Evolutionary conservation across 2,329 filamentous ascomycete genomes (phyloP).

Genomic region (Colletotrichum australisinense): DNA sequence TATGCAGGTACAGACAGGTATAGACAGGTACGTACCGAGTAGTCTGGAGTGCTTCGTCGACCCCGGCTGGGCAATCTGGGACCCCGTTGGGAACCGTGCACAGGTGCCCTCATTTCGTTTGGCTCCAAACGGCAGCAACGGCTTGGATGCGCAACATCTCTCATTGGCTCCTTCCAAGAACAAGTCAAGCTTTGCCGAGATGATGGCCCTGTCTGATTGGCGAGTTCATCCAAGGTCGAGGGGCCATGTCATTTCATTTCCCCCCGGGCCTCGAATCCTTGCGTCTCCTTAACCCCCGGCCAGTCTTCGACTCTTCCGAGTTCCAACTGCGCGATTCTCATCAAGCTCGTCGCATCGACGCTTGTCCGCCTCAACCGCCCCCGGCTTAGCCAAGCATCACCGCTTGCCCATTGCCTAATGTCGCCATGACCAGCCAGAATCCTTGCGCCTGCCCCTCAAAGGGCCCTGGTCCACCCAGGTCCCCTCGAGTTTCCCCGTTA

Average conservation of each 20-base stretch:
- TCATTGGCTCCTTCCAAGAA: conserved; percentile 25
- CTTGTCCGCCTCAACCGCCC: background rate
- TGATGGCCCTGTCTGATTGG: conserved; percentile 33
- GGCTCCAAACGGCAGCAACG: conserved; percentile 9
- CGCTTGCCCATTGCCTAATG: conserved; percentile 6
- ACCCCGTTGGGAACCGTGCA: background rate
- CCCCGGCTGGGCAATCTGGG: background rate
- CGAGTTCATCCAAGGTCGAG: conserved; percentile 1
- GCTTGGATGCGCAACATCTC: conserved; percentile 17
- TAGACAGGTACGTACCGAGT: too few species aligned
- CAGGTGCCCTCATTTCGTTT: conserved; percentile 32
- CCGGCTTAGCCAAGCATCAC: conserved; percentile 18
- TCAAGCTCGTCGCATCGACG: conserved; percentile 1
- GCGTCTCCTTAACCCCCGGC: background rate
- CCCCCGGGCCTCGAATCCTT: conserved; percentile 25
- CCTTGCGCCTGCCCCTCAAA: conserved; percentile 26
- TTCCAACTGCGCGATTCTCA: background rate
- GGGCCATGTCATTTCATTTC: conserved; percentile 27
- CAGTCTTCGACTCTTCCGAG: background rate
- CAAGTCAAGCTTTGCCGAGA: conserved; percentile 36
- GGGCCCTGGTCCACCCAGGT: conserved; percentile 18
- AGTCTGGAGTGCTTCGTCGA: background rate
- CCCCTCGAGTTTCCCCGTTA: background rate
- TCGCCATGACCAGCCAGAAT: conserved; percentile 32
- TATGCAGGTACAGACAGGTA: conserved; percentile 28